Evolutionary conservation across 345 rosid genomes (phyloP).

Genomic region (Pistacia integerrima): DNA sequence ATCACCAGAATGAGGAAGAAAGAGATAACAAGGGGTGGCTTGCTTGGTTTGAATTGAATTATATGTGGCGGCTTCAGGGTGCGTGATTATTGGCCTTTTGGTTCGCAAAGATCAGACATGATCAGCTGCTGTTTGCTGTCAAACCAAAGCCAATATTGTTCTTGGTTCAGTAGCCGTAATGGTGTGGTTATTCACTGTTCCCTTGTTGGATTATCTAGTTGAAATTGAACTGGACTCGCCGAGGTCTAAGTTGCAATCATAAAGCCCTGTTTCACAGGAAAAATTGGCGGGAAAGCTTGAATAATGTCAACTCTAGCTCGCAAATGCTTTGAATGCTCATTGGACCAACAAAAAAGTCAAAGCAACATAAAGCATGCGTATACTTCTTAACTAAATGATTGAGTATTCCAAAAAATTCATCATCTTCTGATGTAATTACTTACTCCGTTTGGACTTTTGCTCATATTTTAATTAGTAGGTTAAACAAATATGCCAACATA

Average conservation of each 20-base stretch:
- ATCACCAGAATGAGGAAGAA: background rate
- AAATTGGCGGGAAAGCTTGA: no score
- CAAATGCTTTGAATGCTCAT: no score
- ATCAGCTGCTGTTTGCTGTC: no score
- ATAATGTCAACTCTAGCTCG: no score
- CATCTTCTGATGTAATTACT: constrained; percentile 14
- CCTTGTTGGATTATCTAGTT: background rate
- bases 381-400: no score
- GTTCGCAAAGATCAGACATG: constrained; percentile 15
- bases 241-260: no score
- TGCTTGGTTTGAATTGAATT: background rate
- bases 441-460: constrained; percentile 21
- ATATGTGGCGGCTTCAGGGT: constrained; percentile 8
- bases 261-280: no score
- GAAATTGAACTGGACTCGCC: background rate
- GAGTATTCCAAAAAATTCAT: background rate
- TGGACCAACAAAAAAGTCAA: no score
- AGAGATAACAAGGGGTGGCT: no score
- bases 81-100: background rate
- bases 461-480: background rate
- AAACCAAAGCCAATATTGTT: background rate
- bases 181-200: no score
- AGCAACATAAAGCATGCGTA: no score
- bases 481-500: background rate
- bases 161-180: no score